phyloP scores from a whole-genome alignment of 805 yeast genomes.

The Metschnikowia arizonensis region DNA sequence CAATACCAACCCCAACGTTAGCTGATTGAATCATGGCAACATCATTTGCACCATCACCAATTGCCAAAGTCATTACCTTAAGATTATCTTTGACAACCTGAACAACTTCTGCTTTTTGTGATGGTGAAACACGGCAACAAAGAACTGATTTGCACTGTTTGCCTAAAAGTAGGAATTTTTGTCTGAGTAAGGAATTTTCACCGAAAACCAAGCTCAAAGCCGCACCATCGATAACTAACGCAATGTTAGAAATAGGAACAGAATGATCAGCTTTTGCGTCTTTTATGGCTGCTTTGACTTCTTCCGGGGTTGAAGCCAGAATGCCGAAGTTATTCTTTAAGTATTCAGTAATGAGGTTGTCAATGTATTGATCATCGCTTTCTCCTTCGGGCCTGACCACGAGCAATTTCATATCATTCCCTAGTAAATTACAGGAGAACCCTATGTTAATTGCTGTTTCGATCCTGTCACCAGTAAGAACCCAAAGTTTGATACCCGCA shows the following conservation, averaged over 20 bases:
- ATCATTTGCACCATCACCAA: slow-evolving; percentile 88
- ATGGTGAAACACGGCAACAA: slow-evolving; percentile 85
- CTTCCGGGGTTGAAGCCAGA: slow-evolving; percentile 44
- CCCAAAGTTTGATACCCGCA: slow-evolving; percentile 83
- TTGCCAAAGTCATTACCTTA: slow-evolving; percentile 80
- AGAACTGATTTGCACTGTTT: slow-evolving; percentile 78
- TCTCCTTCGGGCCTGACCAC: slow-evolving; percentile 51
- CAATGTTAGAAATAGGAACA: slow-evolving; percentile 64
- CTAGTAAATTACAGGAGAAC: slow-evolving; percentile 68
- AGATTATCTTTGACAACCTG: slow-evolving; percentile 68
- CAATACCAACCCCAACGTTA: slow-evolving; percentile 84
- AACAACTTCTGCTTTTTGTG: slow-evolving; percentile 83
- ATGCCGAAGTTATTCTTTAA: slow-evolving; percentile 46
- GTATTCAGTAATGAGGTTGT: slow-evolving; percentile 42
- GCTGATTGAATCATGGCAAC: slow-evolving; percentile 91
- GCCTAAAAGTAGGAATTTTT: slow-evolving; percentile 64
- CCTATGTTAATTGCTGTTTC: slow-evolving; percentile 86
- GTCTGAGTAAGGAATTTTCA: slow-evolving; percentile 31
- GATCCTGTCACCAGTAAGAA: slow-evolving; percentile 75
- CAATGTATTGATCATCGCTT: slow-evolving; percentile 31
- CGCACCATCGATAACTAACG: slow-evolving; percentile 76
- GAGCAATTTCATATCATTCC: slow-evolving; percentile 63
- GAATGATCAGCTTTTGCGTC: slow-evolving; percentile 56
- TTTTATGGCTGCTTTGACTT: slow-evolving; percentile 43
- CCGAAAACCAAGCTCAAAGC: slow-evolving; percentile 53